These are phyloP conservation scores for Rhizomucor pusillus DNA, from an alignment of 371 early-diverging fungal genomes.

Conservation along the genomic window DNA sequence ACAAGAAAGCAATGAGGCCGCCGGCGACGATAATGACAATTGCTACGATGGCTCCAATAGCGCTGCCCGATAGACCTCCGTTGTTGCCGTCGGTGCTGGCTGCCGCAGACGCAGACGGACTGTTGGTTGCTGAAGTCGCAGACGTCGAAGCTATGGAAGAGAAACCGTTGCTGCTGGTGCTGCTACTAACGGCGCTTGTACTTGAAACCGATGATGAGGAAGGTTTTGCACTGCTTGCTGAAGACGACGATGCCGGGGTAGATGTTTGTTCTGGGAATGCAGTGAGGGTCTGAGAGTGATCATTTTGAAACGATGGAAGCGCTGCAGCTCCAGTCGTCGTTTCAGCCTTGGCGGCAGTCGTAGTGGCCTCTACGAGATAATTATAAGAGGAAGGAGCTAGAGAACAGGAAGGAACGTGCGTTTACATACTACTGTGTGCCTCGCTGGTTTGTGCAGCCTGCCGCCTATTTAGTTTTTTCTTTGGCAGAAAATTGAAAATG, in stretches of 20 bases:
- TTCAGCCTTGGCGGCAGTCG: too few relatives aligned
- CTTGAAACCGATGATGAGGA: background rate
- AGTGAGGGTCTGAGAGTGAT: too few relatives aligned
- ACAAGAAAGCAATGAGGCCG: slow-evolving; percentile 19
- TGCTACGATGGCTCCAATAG: slow-evolving; percentile 26
- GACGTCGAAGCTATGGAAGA: background rate
- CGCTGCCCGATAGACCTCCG: slow-evolving; percentile 14
- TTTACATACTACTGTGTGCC: too few relatives aligned
- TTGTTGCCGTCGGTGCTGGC: background rate
- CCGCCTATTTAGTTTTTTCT: too few relatives aligned
- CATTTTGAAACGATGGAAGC: too few relatives aligned
- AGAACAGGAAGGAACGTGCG: too few relatives aligned
- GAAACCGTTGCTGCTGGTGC: slow-evolving; percentile 1
- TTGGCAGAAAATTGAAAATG: too few relatives aligned
- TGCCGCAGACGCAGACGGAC: background rate
- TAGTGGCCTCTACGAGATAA: too few relatives aligned
- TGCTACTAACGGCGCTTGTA: slow-evolving; percentile 5
- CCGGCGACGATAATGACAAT: slow-evolving; percentile 14
- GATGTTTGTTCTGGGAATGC: too few relatives aligned
- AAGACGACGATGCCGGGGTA: slow-evolving; percentile 1
- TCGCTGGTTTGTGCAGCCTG: too few relatives aligned
- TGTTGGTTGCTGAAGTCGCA: slow-evolving; percentile 1
- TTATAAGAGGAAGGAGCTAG: too few relatives aligned
- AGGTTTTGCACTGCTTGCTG: background rate
- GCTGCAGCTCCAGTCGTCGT: too few relatives aligned